These are phyloP conservation scores for Lanmaoa pseudosensibilis DNA, from an alignment of 768 basidiomycete species.

Conservation along the genomic window DNA sequence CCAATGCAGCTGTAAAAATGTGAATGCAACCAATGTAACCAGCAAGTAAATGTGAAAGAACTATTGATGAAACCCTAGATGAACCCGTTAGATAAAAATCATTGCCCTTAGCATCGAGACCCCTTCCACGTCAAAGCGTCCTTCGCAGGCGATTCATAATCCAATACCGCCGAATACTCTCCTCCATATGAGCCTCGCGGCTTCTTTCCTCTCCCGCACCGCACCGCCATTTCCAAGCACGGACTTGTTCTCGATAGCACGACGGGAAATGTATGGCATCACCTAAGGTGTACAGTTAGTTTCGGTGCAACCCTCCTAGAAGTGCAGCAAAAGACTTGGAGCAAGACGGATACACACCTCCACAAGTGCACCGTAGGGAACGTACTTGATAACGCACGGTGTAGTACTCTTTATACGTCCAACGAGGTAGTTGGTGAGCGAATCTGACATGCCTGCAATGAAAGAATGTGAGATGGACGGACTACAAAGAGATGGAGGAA, in stretches of 20 bases:
- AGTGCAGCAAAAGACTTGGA: not conserved
- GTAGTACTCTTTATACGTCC: slow-evolving; percentile 46
- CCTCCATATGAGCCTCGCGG: slow-evolving; percentile 29
- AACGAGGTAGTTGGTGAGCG: slow-evolving; percentile 71
- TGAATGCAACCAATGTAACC: not conserved
- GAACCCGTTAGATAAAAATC: not conserved
- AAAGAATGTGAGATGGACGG: not conserved
- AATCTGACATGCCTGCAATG: slow-evolving; percentile 77
- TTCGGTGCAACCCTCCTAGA: too few species aligned
- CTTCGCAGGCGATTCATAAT: slow-evolving; percentile 13
- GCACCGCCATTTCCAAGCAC: slow-evolving; percentile 76
- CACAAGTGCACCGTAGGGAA: slow-evolving; percentile 71
- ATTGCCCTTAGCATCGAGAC: not conserved
- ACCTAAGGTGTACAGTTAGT: slow-evolving; percentile 44
- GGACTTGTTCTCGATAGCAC: slow-evolving; percentile 93
- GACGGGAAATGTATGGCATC: slow-evolving; percentile 85
- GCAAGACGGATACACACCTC: slow-evolving; percentile 44
- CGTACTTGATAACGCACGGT: slow-evolving; percentile 84
- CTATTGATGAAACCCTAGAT: not conserved
- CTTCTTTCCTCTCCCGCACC: slow-evolving; percentile 33
- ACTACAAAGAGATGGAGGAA: not conserved
- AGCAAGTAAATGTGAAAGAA: not conserved
- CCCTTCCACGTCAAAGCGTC: not conserved
- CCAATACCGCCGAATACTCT: slow-evolving; percentile 33
- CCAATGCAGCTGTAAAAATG: not conserved